Evolutionary conservation across 768 basidiomycete species (phyloP), one percentile per base, ranked within the genome.

Genomic region (Xanthoconium purpureum): DNA sequence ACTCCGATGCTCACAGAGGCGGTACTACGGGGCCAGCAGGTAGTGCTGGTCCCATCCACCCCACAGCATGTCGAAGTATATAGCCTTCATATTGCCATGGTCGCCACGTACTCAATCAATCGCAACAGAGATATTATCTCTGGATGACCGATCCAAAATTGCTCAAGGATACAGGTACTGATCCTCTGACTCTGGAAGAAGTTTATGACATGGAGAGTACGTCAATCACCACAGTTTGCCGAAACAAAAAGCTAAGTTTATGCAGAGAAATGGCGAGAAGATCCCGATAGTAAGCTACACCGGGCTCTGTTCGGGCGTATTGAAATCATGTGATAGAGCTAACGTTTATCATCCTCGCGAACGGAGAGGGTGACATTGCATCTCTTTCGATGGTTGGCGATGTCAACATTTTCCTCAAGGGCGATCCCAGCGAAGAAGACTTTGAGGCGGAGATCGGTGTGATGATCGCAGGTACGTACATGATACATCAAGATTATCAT

Each of bases 131-230:
- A 65, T 98, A 97, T 66, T 84, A 95, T 67, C 77, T 79, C 59
- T 98, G 94, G 94, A 96, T 98, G 94, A 75, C 80, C 30, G 79
- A 82, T 67, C 81, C 83, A 35, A 84, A 84, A 59, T 75, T 98
- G 52, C 81, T 85, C 40, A 78, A 83, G 47, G 76, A 88, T 17
- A 97, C 93, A 0, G 93, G 93, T 6, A 93, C 90, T 55, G 93
- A 96, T 62, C 87, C 88, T 5, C 77, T 97, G 40, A 82, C 80
- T 9, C 73, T 93, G 8, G 84, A 88, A 57, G 83, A 95, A 65
- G 94, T 95, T 65, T 85, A 87, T 57, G 85, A 87, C 24, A 96
- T 96, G 94, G 94, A 96, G 70, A 76, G 94, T 93, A 63, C 57
- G 80, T 63, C 52, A 13, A 44, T 39, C 40, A n/a, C 35, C 18